Percentiles rank a stretch among this genome's conserved stretches.
Evolutionary conservation across 371 early-diverging fungal species (phyloP).

Genomic region (Rhizopus stolonifer): DNA sequence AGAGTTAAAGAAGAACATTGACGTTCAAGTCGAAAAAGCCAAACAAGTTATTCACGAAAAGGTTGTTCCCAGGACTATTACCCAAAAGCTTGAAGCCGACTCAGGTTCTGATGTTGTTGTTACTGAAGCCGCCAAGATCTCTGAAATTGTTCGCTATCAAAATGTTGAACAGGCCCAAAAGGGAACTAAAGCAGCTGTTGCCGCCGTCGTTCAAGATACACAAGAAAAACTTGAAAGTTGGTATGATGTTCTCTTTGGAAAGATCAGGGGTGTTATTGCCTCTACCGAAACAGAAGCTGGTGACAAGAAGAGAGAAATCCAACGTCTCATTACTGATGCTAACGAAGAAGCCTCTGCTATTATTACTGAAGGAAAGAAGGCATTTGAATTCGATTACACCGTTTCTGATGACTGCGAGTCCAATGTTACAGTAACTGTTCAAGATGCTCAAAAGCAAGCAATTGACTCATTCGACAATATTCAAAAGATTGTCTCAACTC

Average conservation of each 20-base stretch:
- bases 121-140: conserved; percentile 1
- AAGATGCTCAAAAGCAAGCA: conserved; percentile 28
- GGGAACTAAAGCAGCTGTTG: conserved; percentile 5
- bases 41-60: conserved; percentile 14
- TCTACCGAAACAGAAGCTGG: neutral
- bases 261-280: conserved; percentile 5
- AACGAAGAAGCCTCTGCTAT: conserved; percentile 12
- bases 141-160: conserved; percentile 14
- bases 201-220: conserved; percentile 2
- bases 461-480: conserved; percentile 30
- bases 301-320: conserved; percentile 10
- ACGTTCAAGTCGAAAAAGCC: conserved; percentile 2
- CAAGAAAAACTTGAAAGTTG: conserved; percentile 12
- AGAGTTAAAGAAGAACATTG: conserved; percentile 5
- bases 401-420: conserved; percentile 16
- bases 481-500: conserved; percentile 22
- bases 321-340: conserved; percentile 9
- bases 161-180: conserved; percentile 21
- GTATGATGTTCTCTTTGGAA: conserved; percentile 20
- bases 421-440: conserved; percentile 12
- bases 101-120: conserved; percentile 3
- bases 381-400: conserved; percentile 5
- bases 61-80: neutral
- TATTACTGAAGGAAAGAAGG: conserved; percentile 19
- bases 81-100: neutral